These are phyloP conservation scores for Silene conica DNA, from an alignment of 148 eudicot species.

Conservation along the genomic window DNA sequence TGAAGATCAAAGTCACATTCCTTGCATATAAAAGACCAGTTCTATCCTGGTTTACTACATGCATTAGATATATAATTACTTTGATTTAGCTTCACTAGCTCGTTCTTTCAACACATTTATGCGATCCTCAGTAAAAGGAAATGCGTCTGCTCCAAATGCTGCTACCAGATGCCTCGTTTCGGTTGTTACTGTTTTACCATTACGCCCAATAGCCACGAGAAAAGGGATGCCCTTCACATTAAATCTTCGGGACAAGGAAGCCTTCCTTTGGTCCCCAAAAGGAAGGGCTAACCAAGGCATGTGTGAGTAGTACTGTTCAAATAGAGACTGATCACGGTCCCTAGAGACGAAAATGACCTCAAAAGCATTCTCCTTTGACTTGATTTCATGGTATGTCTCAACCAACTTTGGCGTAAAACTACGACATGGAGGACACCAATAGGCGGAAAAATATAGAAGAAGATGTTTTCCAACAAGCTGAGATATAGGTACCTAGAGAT, in stretches of 20 bases:
- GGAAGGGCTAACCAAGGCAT: slow-evolving; percentile 67
- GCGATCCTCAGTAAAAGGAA: slow-evolving; percentile 52
- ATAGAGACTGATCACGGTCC: slow-evolving; percentile 40
- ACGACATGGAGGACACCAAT: slow-evolving; percentile 66
- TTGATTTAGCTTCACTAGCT: not conserved
- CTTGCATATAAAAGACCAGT: too few species aligned
- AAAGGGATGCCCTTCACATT: slow-evolving; percentile 44
- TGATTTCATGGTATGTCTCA: slow-evolving; percentile 46
- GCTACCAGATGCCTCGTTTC: slow-evolving; percentile 36
- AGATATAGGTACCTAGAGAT: slow-evolving; percentile 42
- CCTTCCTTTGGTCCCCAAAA: slow-evolving; percentile 45
- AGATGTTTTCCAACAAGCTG: slow-evolving; percentile 50
- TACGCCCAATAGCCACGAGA: slow-evolving; percentile 45
- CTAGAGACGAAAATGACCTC: slow-evolving; percentile 54
- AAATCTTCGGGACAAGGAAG: slow-evolving; percentile 33
- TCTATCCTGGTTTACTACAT: too few species aligned
- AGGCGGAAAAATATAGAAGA: slow-evolving; percentile 56
- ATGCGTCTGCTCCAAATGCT: slow-evolving; percentile 46
- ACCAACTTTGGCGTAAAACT: slow-evolving; percentile 50
- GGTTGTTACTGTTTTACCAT: slow-evolving; percentile 42
- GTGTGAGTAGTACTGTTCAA: slow-evolving; percentile 35
- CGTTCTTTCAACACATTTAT: slow-evolving; percentile 31
- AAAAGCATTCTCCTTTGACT: slow-evolving; percentile 44
- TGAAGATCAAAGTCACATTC: too few species aligned
- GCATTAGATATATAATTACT: too few species aligned